phyloP scores from a whole-genome alignment of 1,139 yeast genomes.

The Zygosaccharomyces sapae region DNA sequence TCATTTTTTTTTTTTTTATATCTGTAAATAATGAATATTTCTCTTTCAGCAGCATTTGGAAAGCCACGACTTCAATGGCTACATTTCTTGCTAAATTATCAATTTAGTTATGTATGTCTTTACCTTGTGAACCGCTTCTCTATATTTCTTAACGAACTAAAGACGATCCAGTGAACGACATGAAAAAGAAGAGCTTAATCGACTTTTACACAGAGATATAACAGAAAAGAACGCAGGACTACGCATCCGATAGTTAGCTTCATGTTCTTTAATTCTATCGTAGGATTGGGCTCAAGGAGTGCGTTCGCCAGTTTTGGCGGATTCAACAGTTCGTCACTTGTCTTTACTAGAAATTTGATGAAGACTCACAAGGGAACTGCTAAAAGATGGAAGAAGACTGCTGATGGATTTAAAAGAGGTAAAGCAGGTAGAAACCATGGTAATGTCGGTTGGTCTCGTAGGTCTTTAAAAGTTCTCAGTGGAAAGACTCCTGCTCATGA shows the following conservation, averaged over 20 bases:
- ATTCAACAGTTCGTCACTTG: conserved; percentile 17
- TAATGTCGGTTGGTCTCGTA: conserved; percentile 78
- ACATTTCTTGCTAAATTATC: no score
- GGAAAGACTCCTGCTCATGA: conserved; percentile 56
- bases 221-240: not conserved
- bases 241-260: no score
- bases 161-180: no score
- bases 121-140: no score
- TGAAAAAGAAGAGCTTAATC: no score
- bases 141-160: no score
- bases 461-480: conserved; percentile 58
- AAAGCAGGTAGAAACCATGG: conserved; percentile 92
- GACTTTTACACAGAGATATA: not conserved
- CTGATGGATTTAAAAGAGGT: conserved; percentile 56
- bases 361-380: conserved; percentile 54
- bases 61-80: not conserved
- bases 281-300: conserved; percentile 11
- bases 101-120: no score
- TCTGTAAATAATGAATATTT: conserved; percentile 15
- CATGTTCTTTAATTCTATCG: conserved; percentile 11
- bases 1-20: conserved; percentile 7
- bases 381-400: conserved; percentile 73
- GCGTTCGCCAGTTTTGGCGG: conserved; percentile 4
- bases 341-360: conserved; percentile 37
- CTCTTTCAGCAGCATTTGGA: conserved; percentile 1